phyloP scores from a whole-genome alignment of 768 basidiomycete genomes.

The Leccinellum rugosiceps region DNA sequence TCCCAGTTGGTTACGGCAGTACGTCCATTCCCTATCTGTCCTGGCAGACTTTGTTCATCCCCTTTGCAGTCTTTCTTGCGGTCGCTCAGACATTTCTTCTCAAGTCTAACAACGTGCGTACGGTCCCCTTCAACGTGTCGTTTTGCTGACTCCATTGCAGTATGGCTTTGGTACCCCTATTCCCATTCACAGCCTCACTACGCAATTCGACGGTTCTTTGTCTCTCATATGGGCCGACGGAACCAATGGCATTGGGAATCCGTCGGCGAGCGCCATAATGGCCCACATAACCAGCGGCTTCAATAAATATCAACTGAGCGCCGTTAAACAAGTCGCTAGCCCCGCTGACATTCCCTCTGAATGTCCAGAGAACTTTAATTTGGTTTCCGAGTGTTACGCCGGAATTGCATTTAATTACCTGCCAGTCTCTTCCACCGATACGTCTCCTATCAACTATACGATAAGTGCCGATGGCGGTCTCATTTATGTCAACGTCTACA shows the following conservation, averaged over 20 bases:
- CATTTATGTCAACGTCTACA: conserved; percentile 57
- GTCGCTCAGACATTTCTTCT: conserved; percentile 58
- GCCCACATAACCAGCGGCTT: conserved; percentile 54
- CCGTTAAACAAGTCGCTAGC: conserved; percentile 47
- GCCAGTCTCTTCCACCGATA: conserved; percentile 36
- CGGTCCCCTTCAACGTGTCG: neutral
- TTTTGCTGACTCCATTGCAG: conserved; percentile 30
- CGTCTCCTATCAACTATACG: conserved; percentile 58
- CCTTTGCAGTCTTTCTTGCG: conserved; percentile 49
- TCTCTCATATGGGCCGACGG: conserved; percentile 66
- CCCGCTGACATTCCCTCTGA: conserved; percentile 47
- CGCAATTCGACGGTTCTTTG: conserved; percentile 51
- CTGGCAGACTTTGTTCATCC: neutral
- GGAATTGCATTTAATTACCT: conserved; percentile 61
- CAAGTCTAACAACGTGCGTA: conserved; percentile 56
- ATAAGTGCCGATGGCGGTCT: conserved; percentile 67
- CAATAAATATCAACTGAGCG: conserved; percentile 40
- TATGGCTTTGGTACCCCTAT: conserved; percentile 60
- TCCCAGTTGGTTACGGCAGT: conserved; percentile 61
- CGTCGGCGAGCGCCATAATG: conserved; percentile 61
- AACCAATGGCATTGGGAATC: conserved; percentile 52
- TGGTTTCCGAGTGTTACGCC: conserved; percentile 67
- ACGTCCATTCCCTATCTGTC: neutral
- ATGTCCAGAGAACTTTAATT: conserved; percentile 75
- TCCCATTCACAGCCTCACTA: conserved; percentile 45